Evolutionary conservation across 2,329 filamentous ascomycete genomes (phyloP), one percentile per base, ranked within the genome.

Genomic region (Davidsoniella eucalypti): DNA sequence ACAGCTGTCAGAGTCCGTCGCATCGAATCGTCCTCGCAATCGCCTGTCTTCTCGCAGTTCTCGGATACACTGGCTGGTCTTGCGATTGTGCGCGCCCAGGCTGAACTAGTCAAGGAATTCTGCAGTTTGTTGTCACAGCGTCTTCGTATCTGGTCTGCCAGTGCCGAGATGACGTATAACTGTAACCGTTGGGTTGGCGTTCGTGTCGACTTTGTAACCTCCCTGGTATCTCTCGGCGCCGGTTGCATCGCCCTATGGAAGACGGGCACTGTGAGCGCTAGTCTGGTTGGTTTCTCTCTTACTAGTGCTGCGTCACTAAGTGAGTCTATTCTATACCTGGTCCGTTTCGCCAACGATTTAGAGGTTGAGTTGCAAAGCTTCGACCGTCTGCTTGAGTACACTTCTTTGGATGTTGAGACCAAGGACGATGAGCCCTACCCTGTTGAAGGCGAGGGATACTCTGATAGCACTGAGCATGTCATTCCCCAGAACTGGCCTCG

Each of bases 151-250:
- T 66, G 63, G 51, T 61, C 64, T 17, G 61, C 61, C 8, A 60
- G 67, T 1, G 59, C 60, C 4, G 67, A 71, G 52, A 61, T 68
- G 2, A 64, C 64, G 18, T 67, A 61, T 51, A 70, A 70, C 56
- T 64, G 64, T 50, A 71, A 72, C 54, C 65, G 69, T 8, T 73
- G 70, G 70, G 64, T 73, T 3, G 62, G 64, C 3, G 60, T 71
- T 16, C 66, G 69, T 14, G 60, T 69, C 7, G 68, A 71, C 52
- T 61, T 69, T 54, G 63, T 67, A 44, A 67, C 68, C 1, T 66
- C 67, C 2, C 54, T 69, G 1, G 64, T 70, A 10, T 65, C 65
- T 10, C 61, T 67, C 2, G 61, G 62, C 17, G 69, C 68, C 0
- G 69, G 68, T 14, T 58, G 61, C 18, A 65, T 71, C 41, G 69